Evolutionary conservation across 768 basidiomycete genomes (phyloP), one percentile per base, ranked within the genome.

Genomic region (Inosperma sp.): DNA sequence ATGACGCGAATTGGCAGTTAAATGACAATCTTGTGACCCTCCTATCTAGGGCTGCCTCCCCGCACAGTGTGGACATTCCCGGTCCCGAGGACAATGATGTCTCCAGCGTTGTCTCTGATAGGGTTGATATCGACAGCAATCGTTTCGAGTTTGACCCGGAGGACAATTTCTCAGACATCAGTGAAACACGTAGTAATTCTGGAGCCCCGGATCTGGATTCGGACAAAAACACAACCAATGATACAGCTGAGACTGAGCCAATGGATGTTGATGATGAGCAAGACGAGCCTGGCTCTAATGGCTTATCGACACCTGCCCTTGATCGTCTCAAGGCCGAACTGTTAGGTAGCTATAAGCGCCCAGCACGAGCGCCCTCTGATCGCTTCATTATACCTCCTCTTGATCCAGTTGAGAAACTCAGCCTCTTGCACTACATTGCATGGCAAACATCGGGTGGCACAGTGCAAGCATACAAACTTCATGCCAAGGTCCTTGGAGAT

Each of bases 341-440:
- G 21, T 36, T 48, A 48, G 33, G 46, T 22, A 22, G 14, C 35
- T 48, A 48, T 35, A 33, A 27, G 46, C n/a, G 26, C 42, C 42
- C 42, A 29, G 9, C 42, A 19, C 42, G 22, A 19, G 42, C 42
- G 5, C 42, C 42, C 9, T 7, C 42, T 17, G 42, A 7, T 10
- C 12, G 9, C n/a, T 44, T 44, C 42, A 21, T 30, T 6, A 44
- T 44, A 30, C 27, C 42, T 30, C 27, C 42, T 19, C 42, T 44
- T 17, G 17, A 19, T 44, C 13, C 42, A 2, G 13, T 14, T 4
- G 49, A 55, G 35, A 37, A 33, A 30, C 29, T 52, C 8, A 51
- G 46, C 34, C 51, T 56, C 33, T n/a, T 19, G 39, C 55, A 56
- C 34, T 56, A 52, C 29, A 40, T 56, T 33, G 55, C 55, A 36